phyloP scores from a whole-genome alignment of 345 rosid genomes.

The Turritis glabra region DNA sequence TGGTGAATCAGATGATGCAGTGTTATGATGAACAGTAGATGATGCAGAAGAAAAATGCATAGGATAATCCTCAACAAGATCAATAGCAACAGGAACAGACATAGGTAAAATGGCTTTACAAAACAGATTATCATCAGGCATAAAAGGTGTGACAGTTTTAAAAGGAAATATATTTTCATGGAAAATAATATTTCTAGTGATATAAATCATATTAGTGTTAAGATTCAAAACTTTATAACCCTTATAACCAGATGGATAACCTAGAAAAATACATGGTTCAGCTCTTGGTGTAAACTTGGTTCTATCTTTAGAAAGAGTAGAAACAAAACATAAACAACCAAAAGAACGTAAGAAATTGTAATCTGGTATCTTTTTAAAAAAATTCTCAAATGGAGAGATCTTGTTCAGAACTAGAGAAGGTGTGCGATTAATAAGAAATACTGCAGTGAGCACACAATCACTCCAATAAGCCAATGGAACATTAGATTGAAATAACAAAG shows the following conservation, averaged over 20 bases:
- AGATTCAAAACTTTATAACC: background rate
- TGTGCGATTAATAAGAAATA: background rate
- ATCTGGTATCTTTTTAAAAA: background rate
- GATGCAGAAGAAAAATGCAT: too few relatives aligned
- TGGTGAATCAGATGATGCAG: too few relatives aligned
- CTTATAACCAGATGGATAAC: background rate
- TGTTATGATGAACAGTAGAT: too few relatives aligned
- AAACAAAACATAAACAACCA: background rate
- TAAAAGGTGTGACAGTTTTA: too few relatives aligned
- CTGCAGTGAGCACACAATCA: background rate
- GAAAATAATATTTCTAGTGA: too few relatives aligned
- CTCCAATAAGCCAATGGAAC: background rate
- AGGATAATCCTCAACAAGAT: too few relatives aligned
- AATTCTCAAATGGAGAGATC: background rate
- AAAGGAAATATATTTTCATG: too few relatives aligned
- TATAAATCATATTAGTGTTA: background rate
- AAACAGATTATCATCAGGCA: too few relatives aligned
- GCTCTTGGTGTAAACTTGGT: background rate
- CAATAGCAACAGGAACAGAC: background rate
- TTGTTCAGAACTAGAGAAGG: fast-evolving
- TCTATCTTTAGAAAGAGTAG: background rate
- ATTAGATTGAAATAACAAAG: background rate
- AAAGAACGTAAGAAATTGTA: fast-evolving
- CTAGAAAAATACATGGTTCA: background rate
- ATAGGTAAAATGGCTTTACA: background rate